Percentiles rank a stretch among this genome's conserved stretches.
These are phyloP conservation scores for Ballota nigra DNA, from an alignment of 257 asterid genomes.

Conservation along the genomic window DNA sequence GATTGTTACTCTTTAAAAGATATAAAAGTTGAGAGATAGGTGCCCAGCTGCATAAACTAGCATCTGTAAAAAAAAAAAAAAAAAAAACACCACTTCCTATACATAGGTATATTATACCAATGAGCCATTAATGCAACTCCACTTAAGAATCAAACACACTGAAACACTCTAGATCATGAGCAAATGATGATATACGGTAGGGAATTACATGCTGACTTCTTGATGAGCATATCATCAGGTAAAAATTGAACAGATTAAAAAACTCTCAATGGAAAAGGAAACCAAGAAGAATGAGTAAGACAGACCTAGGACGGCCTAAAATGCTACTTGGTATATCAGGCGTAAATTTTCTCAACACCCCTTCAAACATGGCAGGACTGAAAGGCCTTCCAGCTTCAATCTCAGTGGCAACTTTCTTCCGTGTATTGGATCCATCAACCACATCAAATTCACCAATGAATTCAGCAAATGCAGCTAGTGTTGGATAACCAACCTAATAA, in stretches of 20 bases:
- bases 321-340: slow-evolving; percentile 66
- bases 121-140: slow-evolving; percentile 3
- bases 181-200: not conserved
- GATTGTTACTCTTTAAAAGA: slow-evolving; percentile 8
- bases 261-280: not conserved
- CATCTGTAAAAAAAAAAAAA: no score
- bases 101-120: not conserved
- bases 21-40: not conserved
- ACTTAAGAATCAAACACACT: not conserved
- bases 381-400: slow-evolving; percentile 68
- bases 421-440: slow-evolving; percentile 44
- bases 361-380: slow-evolving; percentile 74
- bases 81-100: not conserved
- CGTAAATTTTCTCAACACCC: slow-evolving; percentile 67
- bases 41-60: slow-evolving; percentile 6
- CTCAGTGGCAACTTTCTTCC: slow-evolving; percentile 48
- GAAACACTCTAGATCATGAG: not conserved
- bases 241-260: not conserved
- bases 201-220: not conserved
- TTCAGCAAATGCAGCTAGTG: slow-evolving; percentile 66
- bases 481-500: slow-evolving; percentile 65
- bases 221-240: not conserved
- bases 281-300: slow-evolving; percentile 4
- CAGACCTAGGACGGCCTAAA: slow-evolving; percentile 79
- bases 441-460: slow-evolving; percentile 65